A percentile compares a stretch with the other conserved stretches of the same genome.
Conservation (phyloP, 75 land plant genomes). For the Azolla pinnata region DNA sequence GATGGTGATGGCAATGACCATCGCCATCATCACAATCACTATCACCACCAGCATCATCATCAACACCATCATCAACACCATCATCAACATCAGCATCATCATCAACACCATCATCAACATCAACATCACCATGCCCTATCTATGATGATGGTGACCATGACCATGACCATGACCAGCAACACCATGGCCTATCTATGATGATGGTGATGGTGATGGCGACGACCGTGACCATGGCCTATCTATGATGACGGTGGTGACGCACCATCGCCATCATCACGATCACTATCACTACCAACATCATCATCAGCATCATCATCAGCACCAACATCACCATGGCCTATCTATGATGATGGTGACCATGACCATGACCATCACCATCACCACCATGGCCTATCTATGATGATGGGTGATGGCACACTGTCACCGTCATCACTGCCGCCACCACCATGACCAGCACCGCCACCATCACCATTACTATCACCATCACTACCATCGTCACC, state of each 20-base stretch:
- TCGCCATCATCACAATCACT: background rate
- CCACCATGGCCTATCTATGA: background rate
- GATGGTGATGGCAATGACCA: background rate
- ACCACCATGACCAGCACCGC: background rate
- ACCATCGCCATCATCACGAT: too few species aligned
- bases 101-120: background rate
- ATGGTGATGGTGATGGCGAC: too few species aligned
- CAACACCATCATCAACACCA: background rate
- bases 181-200: slow-evolving; percentile 1
- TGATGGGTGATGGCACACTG: too few species aligned
- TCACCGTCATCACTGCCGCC: background rate
- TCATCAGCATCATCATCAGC: too few species aligned
- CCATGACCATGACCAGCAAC: background rate
- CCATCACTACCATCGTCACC: background rate
- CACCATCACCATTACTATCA: background rate
- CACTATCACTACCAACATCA: too few species aligned
- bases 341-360: background rate
- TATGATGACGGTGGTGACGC: too few species aligned
- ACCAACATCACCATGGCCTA: too few species aligned
- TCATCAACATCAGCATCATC: background rate
- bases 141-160: background rate
- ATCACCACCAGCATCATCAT: background rate
- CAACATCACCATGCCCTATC: background rate
- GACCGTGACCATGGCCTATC: background rate
- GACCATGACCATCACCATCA: background rate